These are phyloP conservation scores for Fusarium sp. DNA, from an alignment of 2,329 filamentous ascomycete genomes.

Conservation along the genomic window DNA sequence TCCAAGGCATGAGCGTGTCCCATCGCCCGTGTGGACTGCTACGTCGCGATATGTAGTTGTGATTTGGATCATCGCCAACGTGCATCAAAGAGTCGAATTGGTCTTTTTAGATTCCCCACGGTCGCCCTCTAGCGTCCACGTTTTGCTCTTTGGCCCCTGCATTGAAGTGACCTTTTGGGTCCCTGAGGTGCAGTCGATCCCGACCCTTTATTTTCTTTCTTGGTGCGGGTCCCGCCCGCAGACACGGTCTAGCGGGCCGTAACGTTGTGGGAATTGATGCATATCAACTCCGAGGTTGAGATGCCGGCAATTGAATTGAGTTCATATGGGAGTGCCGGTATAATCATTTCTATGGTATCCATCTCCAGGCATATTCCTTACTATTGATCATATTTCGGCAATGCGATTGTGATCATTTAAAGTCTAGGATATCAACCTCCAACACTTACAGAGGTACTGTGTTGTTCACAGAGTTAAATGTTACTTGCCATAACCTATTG, in stretches of 20 bases:
- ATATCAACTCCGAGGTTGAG: not conserved
- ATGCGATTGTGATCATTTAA: not conserved
- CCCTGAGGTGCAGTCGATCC: constrained; percentile 1
- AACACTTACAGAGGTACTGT: not conserved
- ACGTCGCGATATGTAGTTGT: constrained; percentile 1
- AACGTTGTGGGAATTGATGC: not conserved
- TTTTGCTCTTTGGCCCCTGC: not conserved
- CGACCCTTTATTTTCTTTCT: constrained; percentile 7
- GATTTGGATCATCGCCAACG: constrained; percentile 31
- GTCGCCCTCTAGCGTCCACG: constrained; percentile 2
- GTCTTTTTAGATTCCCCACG: constrained; percentile 1
- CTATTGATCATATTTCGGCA: not conserved
- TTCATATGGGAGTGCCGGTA: not conserved
- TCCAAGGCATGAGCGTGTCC: not conserved
- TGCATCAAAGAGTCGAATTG: not conserved
- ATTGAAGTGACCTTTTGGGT: not conserved
- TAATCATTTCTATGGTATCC: not conserved
- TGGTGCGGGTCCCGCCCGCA: not conserved
- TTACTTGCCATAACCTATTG: not conserved
- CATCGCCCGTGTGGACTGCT: not conserved
- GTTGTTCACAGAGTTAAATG: not conserved
- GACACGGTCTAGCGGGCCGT: not conserved
- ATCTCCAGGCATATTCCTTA: not conserved
- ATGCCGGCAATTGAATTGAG: not conserved
- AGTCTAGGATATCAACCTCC: not conserved